Evolutionary conservation across 2,329 filamentous ascomycete species (phyloP).

Genomic region (Amphichorda felina): DNA sequence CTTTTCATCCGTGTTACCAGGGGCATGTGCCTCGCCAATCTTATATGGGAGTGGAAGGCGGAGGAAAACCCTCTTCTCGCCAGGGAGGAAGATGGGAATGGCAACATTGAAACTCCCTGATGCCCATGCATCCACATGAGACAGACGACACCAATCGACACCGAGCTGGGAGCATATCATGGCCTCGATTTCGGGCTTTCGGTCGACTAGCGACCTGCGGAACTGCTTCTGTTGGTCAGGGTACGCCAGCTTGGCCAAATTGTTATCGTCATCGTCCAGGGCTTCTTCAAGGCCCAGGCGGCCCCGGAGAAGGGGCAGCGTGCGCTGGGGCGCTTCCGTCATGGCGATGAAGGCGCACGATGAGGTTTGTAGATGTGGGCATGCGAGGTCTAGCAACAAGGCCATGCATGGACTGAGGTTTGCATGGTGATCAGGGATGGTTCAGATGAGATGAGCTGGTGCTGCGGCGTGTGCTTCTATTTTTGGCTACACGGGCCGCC

Average conservation of each 20-base stretch:
- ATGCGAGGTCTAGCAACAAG: too few species aligned
- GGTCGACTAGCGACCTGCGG: not conserved
- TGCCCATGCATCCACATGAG: not conserved
- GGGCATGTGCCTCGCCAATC: slow-evolving; percentile 20
- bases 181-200: not conserved
- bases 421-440: too few species aligned
- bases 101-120: not conserved
- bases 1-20: slow-evolving; percentile 30
- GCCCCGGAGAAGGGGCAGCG: not conserved
- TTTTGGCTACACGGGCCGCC: too few species aligned
- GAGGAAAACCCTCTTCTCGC: slow-evolving; percentile 9
- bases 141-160: not conserved
- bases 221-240: not conserved
- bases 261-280: not conserved
- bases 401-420: too few species aligned
- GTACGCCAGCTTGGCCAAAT: not conserved
- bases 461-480: too few species aligned
- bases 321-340: too few species aligned
- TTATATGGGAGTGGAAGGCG: slow-evolving; percentile 19
- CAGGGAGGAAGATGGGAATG: not conserved
- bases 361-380: too few species aligned
- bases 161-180: not conserved
- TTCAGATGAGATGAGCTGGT: too few species aligned
- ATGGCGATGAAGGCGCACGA: too few species aligned
- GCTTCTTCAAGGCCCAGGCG: not conserved